Conservation (phyloP, 106 monocot genomes). For the Phalaenopsis aphrodite region DNA sequence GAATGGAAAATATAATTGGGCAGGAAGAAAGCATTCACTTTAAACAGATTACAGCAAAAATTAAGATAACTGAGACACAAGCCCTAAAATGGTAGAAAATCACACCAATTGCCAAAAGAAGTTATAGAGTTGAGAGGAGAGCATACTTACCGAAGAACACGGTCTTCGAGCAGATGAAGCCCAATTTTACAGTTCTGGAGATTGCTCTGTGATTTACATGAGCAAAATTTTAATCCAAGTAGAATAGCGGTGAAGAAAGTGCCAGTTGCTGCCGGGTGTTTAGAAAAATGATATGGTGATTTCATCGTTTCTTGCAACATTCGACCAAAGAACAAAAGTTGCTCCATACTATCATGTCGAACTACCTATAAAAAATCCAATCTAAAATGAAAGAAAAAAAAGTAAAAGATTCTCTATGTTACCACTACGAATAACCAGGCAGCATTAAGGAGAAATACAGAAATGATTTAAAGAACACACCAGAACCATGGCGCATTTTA, state of each 20-base stretch:
- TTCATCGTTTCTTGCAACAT: slow-evolving; percentile 98
- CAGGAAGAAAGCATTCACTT: neutral
- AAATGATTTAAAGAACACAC: neutral
- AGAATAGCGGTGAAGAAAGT: slow-evolving; percentile 98
- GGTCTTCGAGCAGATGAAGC: slow-evolving; percentile 77
- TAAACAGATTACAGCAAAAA: neutral
- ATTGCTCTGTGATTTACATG: slow-evolving; percentile 79
- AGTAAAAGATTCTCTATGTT: neutral
- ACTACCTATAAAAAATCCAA: slow-evolving; percentile 47
- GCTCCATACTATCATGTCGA: slow-evolving; percentile 94
- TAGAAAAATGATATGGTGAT: slow-evolving; percentile 77
- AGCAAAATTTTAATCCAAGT: slow-evolving; percentile 91
- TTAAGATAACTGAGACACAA: neutral
- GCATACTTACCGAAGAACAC: slow-evolving; percentile 59
- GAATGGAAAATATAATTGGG: neutral
- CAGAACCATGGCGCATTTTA: slow-evolving; percentile 3
- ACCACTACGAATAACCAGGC: neutral
- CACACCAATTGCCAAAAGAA: neutral
- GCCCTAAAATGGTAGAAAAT: neutral
- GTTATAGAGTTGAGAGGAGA: neutral
- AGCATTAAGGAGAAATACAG: neutral
- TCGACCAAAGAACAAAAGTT: slow-evolving; percentile 82
- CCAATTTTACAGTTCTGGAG: slow-evolving; percentile 64
- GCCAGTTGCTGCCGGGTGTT: slow-evolving; percentile 89
- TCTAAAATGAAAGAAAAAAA: neutral